Evolutionary conservation across 441 rosid genomes (phyloP).

Genomic region (Pelargonium cotyledonis): DNA sequence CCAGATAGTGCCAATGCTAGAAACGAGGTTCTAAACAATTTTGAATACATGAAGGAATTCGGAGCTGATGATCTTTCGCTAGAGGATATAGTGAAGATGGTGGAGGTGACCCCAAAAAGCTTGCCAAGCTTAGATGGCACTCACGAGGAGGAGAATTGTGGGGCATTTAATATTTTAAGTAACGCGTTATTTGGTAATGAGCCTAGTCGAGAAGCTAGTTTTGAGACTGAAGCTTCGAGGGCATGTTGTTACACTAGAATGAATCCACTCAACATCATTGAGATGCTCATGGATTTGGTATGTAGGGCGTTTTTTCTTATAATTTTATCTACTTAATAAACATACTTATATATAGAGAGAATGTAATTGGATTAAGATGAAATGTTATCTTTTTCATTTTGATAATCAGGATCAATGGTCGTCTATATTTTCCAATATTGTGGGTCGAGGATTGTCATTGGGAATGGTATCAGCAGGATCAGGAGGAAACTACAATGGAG

Average conservation of each 20-base stretch:
- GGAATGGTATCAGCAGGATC: neutral
- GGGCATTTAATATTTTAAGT: neutral
- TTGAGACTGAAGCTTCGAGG: conserved; percentile 2
- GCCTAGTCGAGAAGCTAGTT: neutral
- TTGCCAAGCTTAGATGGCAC: neutral
- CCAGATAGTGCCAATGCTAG: neutral
- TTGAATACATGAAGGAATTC: neutral
- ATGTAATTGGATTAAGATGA: neutral
- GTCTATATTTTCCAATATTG: neutral
- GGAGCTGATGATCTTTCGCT: neutral
- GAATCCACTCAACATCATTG: neutral
- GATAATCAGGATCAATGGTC: conserved; percentile 4
- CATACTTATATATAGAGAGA: too few relatives aligned
- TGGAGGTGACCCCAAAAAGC: neutral
- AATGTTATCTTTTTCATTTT: neutral
- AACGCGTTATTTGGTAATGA: neutral
- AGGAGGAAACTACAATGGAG: neutral
- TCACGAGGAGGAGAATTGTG: neutral
- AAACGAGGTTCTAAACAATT: neutral
- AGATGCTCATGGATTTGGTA: conserved; percentile 7
- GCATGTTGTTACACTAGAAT: neutral
- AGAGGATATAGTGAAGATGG: neutral
- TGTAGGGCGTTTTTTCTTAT: neutral
- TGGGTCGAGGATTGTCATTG: neutral
- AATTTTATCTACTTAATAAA: too few relatives aligned